Evolutionary conservation across 73 alveolate species (phyloP).

Genomic region (Symbiodinium natans): DNA sequence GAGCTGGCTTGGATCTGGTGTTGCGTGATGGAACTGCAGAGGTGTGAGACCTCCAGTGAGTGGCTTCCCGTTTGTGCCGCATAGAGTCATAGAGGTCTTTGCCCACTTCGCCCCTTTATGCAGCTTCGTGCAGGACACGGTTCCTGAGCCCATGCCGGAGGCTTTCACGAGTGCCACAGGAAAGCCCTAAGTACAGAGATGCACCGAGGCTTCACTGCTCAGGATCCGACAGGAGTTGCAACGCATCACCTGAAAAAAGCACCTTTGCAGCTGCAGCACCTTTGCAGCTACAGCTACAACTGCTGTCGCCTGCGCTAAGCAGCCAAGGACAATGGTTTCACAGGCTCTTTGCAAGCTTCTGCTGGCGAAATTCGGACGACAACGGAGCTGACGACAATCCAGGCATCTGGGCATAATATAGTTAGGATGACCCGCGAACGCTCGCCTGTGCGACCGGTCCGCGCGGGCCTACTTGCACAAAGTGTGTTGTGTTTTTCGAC

Average conservation of each 20-base stretch:
- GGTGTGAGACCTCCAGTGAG: constrained; percentile 38
- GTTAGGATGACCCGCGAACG: too few species aligned
- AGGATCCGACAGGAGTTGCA: too few species aligned
- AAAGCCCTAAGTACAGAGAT: too few species aligned
- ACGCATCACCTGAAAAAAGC: too few species aligned
- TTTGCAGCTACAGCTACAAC: too few species aligned
- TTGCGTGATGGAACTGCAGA: constrained; percentile 58
- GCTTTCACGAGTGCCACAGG: background rate
- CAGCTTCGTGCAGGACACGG: background rate
- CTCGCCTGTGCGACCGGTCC: too few species aligned
- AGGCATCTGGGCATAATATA: background rate
- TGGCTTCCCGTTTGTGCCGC: constrained; percentile 29
- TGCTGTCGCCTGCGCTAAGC: too few species aligned
- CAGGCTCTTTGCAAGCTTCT: background rate
- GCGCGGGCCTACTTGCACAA: too few species aligned
- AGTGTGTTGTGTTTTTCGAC: too few species aligned
- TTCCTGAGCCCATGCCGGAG: background rate
- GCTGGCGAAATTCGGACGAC: background rate
- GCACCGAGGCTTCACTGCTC: too few species aligned
- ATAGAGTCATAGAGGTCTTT: background rate
- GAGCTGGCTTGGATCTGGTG: constrained; percentile 68
- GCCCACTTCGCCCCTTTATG: too few species aligned
- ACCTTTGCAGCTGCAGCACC: too few species aligned
- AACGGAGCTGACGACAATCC: background rate
- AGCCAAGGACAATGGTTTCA: background rate